phyloP scores from a whole-genome alignment of 257 asterid genomes.

The Fraxinus pennsylvanica region DNA sequence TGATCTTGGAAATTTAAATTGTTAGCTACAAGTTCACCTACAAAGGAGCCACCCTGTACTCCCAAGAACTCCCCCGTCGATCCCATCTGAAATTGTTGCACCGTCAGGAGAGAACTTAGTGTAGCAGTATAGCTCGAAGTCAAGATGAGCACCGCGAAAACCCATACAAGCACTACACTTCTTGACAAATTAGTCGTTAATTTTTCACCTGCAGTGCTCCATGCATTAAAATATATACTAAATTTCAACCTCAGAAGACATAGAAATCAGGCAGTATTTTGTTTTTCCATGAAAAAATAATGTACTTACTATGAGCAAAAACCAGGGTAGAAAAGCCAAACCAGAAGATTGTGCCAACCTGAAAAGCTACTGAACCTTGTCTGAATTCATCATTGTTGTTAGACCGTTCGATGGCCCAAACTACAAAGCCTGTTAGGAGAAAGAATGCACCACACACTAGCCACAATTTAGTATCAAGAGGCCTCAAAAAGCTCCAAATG shows the following conservation, averaged over 20 bases:
- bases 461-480: background rate
- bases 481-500: background rate
- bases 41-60: background rate
- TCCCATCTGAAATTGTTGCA: background rate
- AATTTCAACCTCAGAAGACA: too few relatives aligned
- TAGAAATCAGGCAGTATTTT: too few relatives aligned
- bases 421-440: background rate
- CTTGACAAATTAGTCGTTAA: background rate
- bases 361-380: background rate
- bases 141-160: background rate
- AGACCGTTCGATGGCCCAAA: background rate
- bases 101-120: background rate
- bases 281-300: background rate
- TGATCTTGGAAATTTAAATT: slow-evolving; percentile 29
- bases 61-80: background rate
- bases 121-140: slow-evolving; percentile 3
- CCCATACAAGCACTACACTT: background rate
- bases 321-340: background rate
- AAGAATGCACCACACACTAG: background rate
- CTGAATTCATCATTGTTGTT: background rate
- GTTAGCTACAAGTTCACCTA: background rate
- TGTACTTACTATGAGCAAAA: background rate
- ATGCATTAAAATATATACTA: background rate
- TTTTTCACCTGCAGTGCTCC: background rate
- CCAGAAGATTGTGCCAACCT: background rate